Base-by-base conservation (phyloP, 768 basidiomycete genomes). In the Tephrocybe rancida region DNA sequence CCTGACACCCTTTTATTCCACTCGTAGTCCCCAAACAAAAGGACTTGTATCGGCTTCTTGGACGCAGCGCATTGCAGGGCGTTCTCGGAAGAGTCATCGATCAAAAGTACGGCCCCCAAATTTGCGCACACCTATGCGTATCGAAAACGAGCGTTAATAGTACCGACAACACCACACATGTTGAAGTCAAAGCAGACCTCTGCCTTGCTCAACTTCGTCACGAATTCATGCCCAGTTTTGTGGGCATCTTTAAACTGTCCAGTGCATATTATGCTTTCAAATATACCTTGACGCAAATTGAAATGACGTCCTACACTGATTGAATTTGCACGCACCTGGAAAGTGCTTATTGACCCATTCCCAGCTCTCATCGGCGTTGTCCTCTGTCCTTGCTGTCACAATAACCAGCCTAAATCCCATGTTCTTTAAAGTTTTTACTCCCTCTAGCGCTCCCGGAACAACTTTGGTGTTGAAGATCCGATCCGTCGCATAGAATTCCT, bases 71-170 rank as follows among this genome's bases (percentile, higher is more conserved):
- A 85, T 52, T 82, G 77, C 24, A 88, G 58, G 32, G 86, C 87
- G 67, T 92, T 92, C 67, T 92, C 90, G 37, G 86, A 62, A 5
- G 89, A 90, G 70, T 93, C 91, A 67, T 93, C 91, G 53, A 93
- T 84, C 48, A 93, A 71, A 34, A 91, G 64, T 35, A 77, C 74
- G 10, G 90, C 87, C 14, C 78, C 77, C 16, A 92, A 70, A 54
- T 81, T 74, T 29, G 80, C 70, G 63, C 89, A 88, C 42, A 90
- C 82, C 85, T 88, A n/a, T 13, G 37, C 47, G 19, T 21, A 38
- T 13, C 16, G 18, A 43, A 18, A 52, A 19, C 16, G 21, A 41
- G 21, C 19, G 8, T 30, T 26, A n/a, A 46, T 6, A 39, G 22
- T 6, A 35, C 13, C 39, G 9, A 19, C n/a, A 19, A 21, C 13